Conservation (phyloP, 106 monocot genomes). For the Apostasia ramifera region DNA sequence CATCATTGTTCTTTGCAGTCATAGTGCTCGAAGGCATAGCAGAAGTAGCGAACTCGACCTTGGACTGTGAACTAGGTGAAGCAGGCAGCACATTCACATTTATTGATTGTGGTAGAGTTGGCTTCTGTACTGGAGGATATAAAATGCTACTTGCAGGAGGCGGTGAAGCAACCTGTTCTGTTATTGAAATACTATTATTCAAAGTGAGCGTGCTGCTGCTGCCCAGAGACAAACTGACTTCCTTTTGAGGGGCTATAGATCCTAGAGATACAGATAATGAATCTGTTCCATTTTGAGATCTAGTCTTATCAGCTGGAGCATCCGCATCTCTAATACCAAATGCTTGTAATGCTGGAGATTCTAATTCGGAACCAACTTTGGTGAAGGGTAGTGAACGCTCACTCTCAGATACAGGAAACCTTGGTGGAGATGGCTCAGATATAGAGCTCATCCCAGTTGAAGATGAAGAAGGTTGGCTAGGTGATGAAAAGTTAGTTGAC, state of each 20-base stretch:
- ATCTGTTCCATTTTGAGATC: neutral
- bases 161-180: slow-evolving; percentile 11
- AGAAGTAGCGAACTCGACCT: neutral
- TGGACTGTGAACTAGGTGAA: slow-evolving; percentile 6
- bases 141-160: slow-evolving; percentile 7
- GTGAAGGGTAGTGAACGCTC: neutral
- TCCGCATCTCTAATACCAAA: neutral
- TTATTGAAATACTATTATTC: slow-evolving; percentile 9
- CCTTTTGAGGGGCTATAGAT: neutral
- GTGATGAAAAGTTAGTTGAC: slow-evolving; percentile 3
- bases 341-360: slow-evolving; percentile 11
- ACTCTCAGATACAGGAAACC: neutral
- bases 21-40: slow-evolving; percentile 3
- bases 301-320: neutral
- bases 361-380: slow-evolving; percentile 14
- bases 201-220: neutral
- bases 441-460: neutral
- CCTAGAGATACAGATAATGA: neutral
- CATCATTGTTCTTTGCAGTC: slow-evolving; percentile 21
- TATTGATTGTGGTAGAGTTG: slow-evolving; percentile 2
- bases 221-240: neutral
- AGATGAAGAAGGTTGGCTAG: slow-evolving; percentile 5
- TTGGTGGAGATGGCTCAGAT: slow-evolving; percentile 7
- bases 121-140: neutral
- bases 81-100: slow-evolving; percentile 7